phyloP scores from a whole-genome alignment of 768 basidiomycete genomes.

The Boletellus ananas region DNA sequence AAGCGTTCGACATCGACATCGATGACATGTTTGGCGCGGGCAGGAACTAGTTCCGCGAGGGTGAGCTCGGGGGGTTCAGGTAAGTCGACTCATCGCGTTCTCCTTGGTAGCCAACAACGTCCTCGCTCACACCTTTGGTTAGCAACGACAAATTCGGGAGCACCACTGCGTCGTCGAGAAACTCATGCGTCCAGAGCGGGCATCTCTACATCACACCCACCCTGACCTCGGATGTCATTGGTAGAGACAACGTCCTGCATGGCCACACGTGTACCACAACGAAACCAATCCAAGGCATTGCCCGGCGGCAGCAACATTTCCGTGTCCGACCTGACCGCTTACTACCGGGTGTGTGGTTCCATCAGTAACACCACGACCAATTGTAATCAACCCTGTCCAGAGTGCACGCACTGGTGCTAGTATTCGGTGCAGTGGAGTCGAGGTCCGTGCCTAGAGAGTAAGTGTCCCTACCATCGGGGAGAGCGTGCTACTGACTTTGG shows the following conservation, averaged over 20 bases:
- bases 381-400: conserved; percentile 79
- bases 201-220: conserved; percentile 83
- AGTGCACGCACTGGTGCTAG: conserved; percentile 73
- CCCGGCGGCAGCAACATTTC: conserved; percentile 29
- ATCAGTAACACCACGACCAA: conserved; percentile 65
- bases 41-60: conserved; percentile 66
- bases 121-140: conserved; percentile 6
- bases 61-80: conserved; percentile 82
- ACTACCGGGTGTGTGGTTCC: conserved; percentile 63
- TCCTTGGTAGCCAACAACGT: too few relatives aligned
- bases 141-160: conserved; percentile 83
- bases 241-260: conserved; percentile 51
- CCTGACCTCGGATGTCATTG: conserved; percentile 69
- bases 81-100: conserved; percentile 30
- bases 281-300: conserved; percentile 33
- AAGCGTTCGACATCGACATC: conserved; percentile 61
- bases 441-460: conserved; percentile 70
- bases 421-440: conserved; percentile 79
- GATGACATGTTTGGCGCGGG: conserved; percentile 49
- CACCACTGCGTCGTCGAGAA: conserved; percentile 67
- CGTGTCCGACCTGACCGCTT: conserved; percentile 40
- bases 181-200: conserved; percentile 71
- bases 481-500: conserved; percentile 7
- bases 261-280: conserved; percentile 68
- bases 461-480: conserved; percentile 22